Evolutionary conservation across 208 protist genomes (phyloP), one percentile per base, ranked within the genome.

Genomic region (Wallacemonas collosoma): DNA sequence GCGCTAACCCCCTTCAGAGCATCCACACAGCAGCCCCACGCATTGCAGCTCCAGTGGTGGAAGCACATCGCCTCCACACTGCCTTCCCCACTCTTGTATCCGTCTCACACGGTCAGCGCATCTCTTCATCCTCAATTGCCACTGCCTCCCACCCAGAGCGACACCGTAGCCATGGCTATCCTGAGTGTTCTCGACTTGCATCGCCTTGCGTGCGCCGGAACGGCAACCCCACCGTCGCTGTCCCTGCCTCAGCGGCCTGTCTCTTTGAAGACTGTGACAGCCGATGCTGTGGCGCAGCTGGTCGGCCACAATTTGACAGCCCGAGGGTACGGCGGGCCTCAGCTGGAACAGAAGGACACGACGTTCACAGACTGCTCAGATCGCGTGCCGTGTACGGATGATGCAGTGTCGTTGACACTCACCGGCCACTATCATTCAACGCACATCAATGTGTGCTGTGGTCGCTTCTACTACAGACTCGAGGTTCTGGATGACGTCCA

Each of bases 371-470:
- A 9, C 62, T 2, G 64, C 57, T 8, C 50, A 44, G 38, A 11
- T 2, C 11, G 38, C 51, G 44, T 45, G 50, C 15, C 66, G n/a
- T 0, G 14, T 26, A 11, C 17, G 60, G 79, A 76, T 57, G 64
- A 56, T 41, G 70, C 45, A 72, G 72, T 17, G 51, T 67, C 65
- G 55, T 41, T 60, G 61, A 75, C 70, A 57, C 12, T 69, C 41
- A 69, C 53, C 0, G 43, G 54, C 55, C 72, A 77, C 65, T 72
- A 72, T 35, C n/a, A 48, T 15, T 15, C 73, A 3, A 56, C 72
- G 1, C 89, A 96, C 75, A 77, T 96, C 44, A 88, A 85, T 47
- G 89, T 96, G 7, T 96, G 91, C 68, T 85, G 83, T 53, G 89
- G 88, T 0, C 53, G 66, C 38, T 81, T 80, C 50, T 96, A 87